Base-by-base conservation (phyloP, 2,329 filamentous ascomycete genomes). In the Reticulascus tulasneorum region DNA sequence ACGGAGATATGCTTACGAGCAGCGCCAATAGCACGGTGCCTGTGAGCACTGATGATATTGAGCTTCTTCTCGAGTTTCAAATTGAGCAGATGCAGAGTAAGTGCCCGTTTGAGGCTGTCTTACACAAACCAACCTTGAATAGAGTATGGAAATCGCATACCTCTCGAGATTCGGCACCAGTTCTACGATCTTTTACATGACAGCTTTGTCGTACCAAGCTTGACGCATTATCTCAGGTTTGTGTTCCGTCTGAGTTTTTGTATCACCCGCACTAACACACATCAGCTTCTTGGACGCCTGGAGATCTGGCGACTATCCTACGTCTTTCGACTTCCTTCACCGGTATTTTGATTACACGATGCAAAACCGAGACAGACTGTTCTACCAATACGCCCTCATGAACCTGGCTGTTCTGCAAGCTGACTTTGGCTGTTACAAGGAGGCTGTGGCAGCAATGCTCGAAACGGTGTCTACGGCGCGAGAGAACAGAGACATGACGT, bases 311-410 rank as follows among this genome's bases (percentile, higher is more conserved):
- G 89, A 97, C 59, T 94, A 91, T 52, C 81, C 86, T 10, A 87
- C 86, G 1, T 85, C 93, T 0, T 93, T 96, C 55, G 91, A 98
- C 52, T 83, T 83, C 47, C 71, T 98, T 15, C 90, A 97, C 58
- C 82, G 88, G 33, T 98, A 96, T 59, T 98, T 96, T 52, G 93
- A 98, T 59, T 96, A 95, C 60, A 93, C 90, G 2, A 89, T 94
- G 79, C 85, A 93, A 51, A 85, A 81, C 47, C 71, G 81, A 42
- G 86, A 94, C 51, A 82, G 86, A 17, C 77, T 85, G 6, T 90
- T 90, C 51, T 97, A 98, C 53, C 93, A 97, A 55, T 95, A 96
- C 55, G 93, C 93, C 1, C 67, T 97, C 11, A 81, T 98, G 54
- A 96, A 96, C 54, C 75, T 96, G 40, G 91, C 90, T 4, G 87